These are phyloP conservation scores for Gyrodon lividus DNA, from an alignment of 768 basidiomycete species.

Conservation along the genomic window DNA sequence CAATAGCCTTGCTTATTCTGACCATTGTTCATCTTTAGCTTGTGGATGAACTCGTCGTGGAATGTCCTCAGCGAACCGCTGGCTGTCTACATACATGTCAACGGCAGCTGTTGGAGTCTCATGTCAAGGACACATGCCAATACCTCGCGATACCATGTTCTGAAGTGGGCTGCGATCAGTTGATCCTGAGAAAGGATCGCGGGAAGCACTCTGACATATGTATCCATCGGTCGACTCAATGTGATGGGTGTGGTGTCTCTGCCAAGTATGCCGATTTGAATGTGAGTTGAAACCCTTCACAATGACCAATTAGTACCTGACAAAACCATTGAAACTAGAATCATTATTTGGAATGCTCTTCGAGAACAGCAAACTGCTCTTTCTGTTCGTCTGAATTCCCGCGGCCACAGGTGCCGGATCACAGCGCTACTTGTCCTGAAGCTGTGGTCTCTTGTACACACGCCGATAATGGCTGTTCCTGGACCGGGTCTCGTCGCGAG, in stretches of 20 bases:
- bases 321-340: constrained; percentile 25
- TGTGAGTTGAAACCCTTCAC: constrained; percentile 29
- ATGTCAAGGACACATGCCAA: constrained; percentile 61
- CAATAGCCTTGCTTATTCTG: constrained; percentile 4
- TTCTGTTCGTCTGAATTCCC: constrained; percentile 40
- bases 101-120: constrained; percentile 60
- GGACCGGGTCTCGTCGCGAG: constrained; percentile 44
- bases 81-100: constrained; percentile 69
- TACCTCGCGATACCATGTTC: constrained; percentile 55
- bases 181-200: constrained; percentile 45
- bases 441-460: constrained; percentile 45
- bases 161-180: constrained; percentile 44
- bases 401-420: constrained; percentile 35
- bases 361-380: constrained; percentile 36
- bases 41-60: constrained; percentile 78
- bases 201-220: constrained; percentile 43
- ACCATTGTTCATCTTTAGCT: constrained; percentile 45
- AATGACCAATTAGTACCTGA: constrained; percentile 3
- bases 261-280: constrained; percentile 36
- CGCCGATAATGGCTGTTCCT: constrained; percentile 49
- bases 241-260: constrained; percentile 38
- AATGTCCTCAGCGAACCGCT: constrained; percentile 57
- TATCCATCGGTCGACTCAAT: constrained; percentile 35
- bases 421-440: constrained; percentile 40
- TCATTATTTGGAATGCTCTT: constrained; percentile 41